A percentile compares a stretch with the other conserved stretches of the same genome.
Evolutionary conservation across 148 eudicot genomes (phyloP).

Genomic region (Vaccinium vitisidaea): DNA sequence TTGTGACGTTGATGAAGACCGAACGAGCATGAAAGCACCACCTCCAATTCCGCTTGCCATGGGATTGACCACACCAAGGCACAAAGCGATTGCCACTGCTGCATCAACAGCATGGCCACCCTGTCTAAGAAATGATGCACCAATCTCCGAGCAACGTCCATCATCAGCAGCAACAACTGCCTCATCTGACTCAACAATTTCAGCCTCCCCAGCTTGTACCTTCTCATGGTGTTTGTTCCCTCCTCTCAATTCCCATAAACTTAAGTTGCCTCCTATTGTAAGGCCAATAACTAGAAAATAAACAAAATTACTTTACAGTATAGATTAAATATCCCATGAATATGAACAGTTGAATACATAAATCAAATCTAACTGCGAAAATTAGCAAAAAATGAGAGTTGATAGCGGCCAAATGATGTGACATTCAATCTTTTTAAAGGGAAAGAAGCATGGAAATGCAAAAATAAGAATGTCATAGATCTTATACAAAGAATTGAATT

Average conservation of each 20-base stretch:
- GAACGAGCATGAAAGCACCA: slow-evolving; percentile 90
- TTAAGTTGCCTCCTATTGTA: slow-evolving; percentile 26
- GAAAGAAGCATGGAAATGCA: background rate
- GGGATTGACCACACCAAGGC: slow-evolving; percentile 80
- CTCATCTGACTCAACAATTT: slow-evolving; percentile 52
- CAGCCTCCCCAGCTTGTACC: slow-evolving; percentile 20
- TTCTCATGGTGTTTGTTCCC: slow-evolving; percentile 14
- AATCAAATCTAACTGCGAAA: background rate
- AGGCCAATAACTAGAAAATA: slow-evolving; percentile 35
- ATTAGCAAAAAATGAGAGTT: background rate
- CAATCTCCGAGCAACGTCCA: slow-evolving; percentile 82
- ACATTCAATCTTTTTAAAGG: background rate
- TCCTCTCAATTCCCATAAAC: slow-evolving; percentile 19
- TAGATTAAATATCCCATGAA: slow-evolving; percentile 6
- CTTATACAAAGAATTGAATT: background rate
- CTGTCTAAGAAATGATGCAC: slow-evolving; percentile 54
- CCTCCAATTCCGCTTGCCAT: slow-evolving; percentile 95
- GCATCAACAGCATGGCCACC: slow-evolving; percentile 98
- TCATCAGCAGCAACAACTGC: slow-evolving; percentile 98
- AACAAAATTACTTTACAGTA: background rate
- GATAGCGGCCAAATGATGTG: background rate
- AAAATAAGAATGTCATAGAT: background rate
- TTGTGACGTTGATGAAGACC: slow-evolving; percentile 49
- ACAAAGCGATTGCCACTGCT: slow-evolving; percentile 84
- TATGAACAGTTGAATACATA: background rate